Percentiles rank a stretch among this genome's conserved stretches.
Conservation (phyloP, 2,329 filamentous ascomycete species). For the Aureobasidium sp. region DNA sequence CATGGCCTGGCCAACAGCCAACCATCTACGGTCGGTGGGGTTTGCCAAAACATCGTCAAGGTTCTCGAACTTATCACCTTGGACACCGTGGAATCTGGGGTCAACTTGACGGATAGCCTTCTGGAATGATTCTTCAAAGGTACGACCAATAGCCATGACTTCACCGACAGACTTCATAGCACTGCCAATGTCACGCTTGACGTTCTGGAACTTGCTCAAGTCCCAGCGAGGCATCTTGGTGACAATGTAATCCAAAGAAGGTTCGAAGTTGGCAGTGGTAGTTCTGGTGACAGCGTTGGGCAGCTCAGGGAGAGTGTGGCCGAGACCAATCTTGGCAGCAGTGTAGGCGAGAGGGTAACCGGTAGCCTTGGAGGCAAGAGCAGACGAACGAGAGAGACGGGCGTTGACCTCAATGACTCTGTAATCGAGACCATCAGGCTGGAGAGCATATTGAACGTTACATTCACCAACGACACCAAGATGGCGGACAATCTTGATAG, state of each 20-base stretch:
- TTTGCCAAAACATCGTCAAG: constrained; percentile 84
- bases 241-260: constrained; percentile 93
- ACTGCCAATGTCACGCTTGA: constrained; percentile 93
- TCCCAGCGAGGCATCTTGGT: constrained; percentile 99
- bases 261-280: constrained; percentile 97
- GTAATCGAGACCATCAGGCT: constrained; percentile 86
- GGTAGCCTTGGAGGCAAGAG: constrained; percentile 92
- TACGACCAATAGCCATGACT: constrained; percentile 98
- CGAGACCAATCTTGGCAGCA: constrained; percentile 90
- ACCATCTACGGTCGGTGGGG: constrained; percentile 92
- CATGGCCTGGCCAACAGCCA: constrained; percentile 96
- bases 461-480: constrained; percentile 96
- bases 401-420: constrained; percentile 99
- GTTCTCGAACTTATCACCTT: constrained; percentile 90
- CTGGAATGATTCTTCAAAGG: constrained; percentile 98
- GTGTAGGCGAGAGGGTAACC: constrained; percentile 95
- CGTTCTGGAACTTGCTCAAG: constrained; percentile 96
- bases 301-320: constrained; percentile 88
- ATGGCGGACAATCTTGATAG: constrained; percentile 97
- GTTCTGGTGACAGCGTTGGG: constrained; percentile 98
- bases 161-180: constrained; percentile 99
- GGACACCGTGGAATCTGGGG: constrained; percentile 83
- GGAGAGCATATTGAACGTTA: constrained; percentile 97
- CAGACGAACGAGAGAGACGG: constrained; percentile 88
- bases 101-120: constrained; percentile 98